These are phyloP conservation scores for Aegilops tauschii DNA, from an alignment of 176 grass and related monocot species.

Conservation along the genomic window DNA sequence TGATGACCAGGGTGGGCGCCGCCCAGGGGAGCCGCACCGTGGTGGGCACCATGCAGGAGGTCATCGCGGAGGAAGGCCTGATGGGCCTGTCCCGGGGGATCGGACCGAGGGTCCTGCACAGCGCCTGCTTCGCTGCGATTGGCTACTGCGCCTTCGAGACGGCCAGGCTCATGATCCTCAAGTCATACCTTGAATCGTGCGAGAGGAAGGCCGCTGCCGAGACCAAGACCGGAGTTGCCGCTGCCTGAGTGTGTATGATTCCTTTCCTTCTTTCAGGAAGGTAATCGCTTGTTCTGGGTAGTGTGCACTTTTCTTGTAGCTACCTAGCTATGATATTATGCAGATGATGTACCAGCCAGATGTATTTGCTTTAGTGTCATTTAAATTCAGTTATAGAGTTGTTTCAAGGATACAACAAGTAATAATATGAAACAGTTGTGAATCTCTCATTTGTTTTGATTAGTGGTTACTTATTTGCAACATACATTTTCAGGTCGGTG, in stretches of 20 bases:
- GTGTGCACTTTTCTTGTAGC: slow-evolving; percentile 24
- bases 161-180: slow-evolving; percentile 62
- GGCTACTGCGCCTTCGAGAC: slow-evolving; percentile 94
- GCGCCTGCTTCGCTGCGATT: slow-evolving; percentile 78
- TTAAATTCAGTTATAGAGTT: slow-evolving; percentile 30
- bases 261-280: neutral
- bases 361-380: slow-evolving; percentile 9
- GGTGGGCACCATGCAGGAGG: slow-evolving; percentile 62
- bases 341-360: neutral
- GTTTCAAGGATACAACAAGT: neutral
- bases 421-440: neutral
- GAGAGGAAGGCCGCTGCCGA: slow-evolving; percentile 22
- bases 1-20: slow-evolving; percentile 75
- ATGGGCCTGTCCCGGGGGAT: slow-evolving; percentile 68
- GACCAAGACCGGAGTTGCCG: neutral
- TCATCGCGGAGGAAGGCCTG: slow-evolving; percentile 75
- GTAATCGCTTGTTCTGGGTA: neutral
- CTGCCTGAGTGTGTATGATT: slow-evolving; percentile 17
- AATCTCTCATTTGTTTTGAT: neutral
- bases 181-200: slow-evolving; percentile 49
- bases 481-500: neutral
- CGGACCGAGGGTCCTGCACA: slow-evolving; percentile 85
- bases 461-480: neutral
- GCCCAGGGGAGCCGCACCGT: slow-evolving; percentile 56
- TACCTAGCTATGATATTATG: slow-evolving; percentile 3